Evolutionary conservation across 306 rosid species (phyloP).

Genomic region (Psophocarpus tetragonolobus): DNA sequence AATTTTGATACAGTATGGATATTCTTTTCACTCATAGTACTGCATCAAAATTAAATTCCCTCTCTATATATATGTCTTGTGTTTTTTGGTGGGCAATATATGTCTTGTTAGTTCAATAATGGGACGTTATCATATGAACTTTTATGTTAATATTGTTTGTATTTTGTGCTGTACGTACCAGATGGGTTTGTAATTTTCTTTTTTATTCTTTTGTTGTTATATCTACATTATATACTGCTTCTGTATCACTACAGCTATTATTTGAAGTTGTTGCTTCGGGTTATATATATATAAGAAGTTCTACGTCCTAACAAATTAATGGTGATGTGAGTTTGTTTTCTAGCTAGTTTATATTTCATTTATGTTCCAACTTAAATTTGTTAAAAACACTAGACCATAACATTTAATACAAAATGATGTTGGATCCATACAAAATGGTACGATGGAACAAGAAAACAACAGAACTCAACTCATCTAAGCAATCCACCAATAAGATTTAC

Average conservation of each 20-base stretch:
- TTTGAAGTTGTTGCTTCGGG: background rate
- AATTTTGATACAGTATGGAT: conserved; percentile 8
- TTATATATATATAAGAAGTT: background rate
- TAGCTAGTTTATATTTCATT: background rate
- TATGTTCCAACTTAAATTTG: background rate
- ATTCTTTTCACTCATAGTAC: background rate
- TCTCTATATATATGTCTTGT: background rate
- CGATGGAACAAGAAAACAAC: background rate
- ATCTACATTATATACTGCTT: conserved; percentile 1
- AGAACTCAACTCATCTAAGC: background rate
- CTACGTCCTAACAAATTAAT: background rate
- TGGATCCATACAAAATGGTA: background rate
- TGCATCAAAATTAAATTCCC: conserved; percentile 28
- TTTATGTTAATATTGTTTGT: conserved; percentile 17
- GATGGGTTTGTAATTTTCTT: conserved; percentile 3
- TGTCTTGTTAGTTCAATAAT: background rate
- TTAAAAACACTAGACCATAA: background rate
- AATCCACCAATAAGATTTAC: background rate
- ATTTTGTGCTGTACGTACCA: conserved; percentile 21
- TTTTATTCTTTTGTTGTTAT: background rate
- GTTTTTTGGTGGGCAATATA: too few species aligned
- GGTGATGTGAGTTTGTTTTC: background rate
- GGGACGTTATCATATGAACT: background rate
- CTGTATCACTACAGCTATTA: conserved; percentile 10
- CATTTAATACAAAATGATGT: background rate